Evolutionary conservation across 192 early-diverging fungal species (phyloP).

Genomic region (Rhizoclosmatium sp.): DNA sequence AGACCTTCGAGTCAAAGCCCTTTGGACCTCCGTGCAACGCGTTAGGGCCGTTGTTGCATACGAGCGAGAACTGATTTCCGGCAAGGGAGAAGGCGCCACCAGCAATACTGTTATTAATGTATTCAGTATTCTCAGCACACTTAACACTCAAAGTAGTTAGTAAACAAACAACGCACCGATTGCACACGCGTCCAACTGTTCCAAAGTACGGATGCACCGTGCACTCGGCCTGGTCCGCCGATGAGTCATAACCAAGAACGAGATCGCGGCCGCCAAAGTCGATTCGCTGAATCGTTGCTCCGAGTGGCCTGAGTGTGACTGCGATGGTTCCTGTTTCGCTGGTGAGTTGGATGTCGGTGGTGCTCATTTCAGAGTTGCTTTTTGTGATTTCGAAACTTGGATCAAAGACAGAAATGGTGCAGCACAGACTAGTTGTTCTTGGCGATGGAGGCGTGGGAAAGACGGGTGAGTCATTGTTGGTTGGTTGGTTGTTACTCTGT

Average conservation of each 20-base stretch:
- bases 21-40: slow-evolving; percentile 79
- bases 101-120: slow-evolving; percentile 5
- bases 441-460: slow-evolving; percentile 65
- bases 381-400: too few species aligned
- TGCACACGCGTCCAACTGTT: slow-evolving; percentile 1
- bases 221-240: slow-evolving; percentile 38
- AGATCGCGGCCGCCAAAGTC: slow-evolving; percentile 22
- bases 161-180: background rate
- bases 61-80: slow-evolving; percentile 60
- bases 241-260: slow-evolving; percentile 73
- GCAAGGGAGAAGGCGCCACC: slow-evolving; percentile 65
- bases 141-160: too few species aligned
- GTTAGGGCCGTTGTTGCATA: slow-evolving; percentile 78
- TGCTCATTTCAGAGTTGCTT: background rate
- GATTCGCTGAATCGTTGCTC: slow-evolving; percentile 34
- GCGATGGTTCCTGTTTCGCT: background rate
- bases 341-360: background rate
- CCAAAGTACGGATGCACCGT: background rate
- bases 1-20: slow-evolving; percentile 78
- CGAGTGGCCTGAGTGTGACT: slow-evolving; percentile 22
- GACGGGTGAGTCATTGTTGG: slow-evolving; percentile 42
- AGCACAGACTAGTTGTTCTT: slow-evolving; percentile 56
- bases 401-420: too few species aligned
- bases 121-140: background rate
- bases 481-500: too few species aligned